Evolutionary conservation across 2,329 filamentous ascomycete species (phyloP).

Genomic region (Phaeomoniella chlamydospora): DNA sequence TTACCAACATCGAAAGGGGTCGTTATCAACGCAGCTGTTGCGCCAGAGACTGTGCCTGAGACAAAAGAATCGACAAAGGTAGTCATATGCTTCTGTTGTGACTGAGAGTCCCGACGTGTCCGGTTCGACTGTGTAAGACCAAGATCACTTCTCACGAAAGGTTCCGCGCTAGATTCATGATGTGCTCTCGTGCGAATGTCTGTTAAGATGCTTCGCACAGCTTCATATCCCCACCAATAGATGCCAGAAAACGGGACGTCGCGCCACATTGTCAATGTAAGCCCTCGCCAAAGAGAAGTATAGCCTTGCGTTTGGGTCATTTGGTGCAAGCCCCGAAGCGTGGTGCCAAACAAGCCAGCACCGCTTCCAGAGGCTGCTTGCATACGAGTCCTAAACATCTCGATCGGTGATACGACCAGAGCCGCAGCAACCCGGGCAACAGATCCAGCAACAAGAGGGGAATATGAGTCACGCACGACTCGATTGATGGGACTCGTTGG

Average conservation of each 20-base stretch:
- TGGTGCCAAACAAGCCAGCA: constrained; percentile 63
- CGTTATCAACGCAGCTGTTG: constrained; percentile 73
- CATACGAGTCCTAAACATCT: constrained; percentile 85
- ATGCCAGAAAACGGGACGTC: constrained; percentile 94
- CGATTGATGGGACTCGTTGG: constrained; percentile 55
- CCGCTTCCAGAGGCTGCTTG: constrained; percentile 52
- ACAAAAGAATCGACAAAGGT: constrained; percentile 84
- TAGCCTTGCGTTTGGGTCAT: constrained; percentile 73
- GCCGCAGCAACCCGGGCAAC: constrained; percentile 68
- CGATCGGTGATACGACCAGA: constrained; percentile 72
- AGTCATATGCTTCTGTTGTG: constrained; percentile 56
- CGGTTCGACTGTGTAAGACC: constrained; percentile 1
- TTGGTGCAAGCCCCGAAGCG: constrained; percentile 57
- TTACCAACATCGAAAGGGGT: constrained; percentile 97
- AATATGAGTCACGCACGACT: constrained; percentile 51
- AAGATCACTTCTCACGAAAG: neutral
- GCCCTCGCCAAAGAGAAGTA: constrained; percentile 72
- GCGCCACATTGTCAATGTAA: constrained; percentile 85
- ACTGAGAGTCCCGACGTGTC: constrained; percentile 33
- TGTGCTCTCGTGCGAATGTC: constrained; percentile 44
- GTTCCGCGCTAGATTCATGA: neutral
- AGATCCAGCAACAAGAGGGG: constrained; percentile 68
- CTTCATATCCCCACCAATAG: constrained; percentile 98
- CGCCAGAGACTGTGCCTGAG: constrained; percentile 70
- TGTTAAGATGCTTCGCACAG: constrained; percentile 55